Conservation (phyloP, 1,139 yeast species). For the Hanseniaspora uvarum region DNA sequence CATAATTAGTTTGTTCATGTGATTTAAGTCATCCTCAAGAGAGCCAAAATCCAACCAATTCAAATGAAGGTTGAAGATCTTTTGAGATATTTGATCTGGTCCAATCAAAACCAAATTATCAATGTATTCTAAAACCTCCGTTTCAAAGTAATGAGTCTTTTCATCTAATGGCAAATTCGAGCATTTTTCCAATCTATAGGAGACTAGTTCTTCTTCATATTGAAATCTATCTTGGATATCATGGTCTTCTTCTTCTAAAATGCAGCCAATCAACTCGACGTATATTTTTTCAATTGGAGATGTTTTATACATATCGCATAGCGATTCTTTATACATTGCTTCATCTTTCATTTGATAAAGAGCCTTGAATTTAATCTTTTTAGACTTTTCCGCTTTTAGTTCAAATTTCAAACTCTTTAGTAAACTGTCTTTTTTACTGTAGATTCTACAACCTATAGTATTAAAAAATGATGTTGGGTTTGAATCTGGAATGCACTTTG, state of each 20-base stretch:
- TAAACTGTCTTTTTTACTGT: slow-evolving; percentile 46
- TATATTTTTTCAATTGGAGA: slow-evolving; percentile 48
- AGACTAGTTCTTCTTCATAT: slow-evolving; percentile 50
- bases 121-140: slow-evolving; percentile 45
- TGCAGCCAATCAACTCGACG: slow-evolving; percentile 46
- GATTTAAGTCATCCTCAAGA: slow-evolving; percentile 43
- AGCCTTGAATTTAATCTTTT: slow-evolving; percentile 34
- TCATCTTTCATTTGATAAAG: slow-evolving; percentile 36
- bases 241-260: slow-evolving; percentile 45
- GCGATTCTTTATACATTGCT: slow-evolving; percentile 35
- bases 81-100: slow-evolving; percentile 38
- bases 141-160: slow-evolving; percentile 34
- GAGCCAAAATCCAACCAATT: slow-evolving; percentile 61
- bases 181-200: slow-evolving; percentile 47
- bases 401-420: slow-evolving; percentile 38
- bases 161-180: slow-evolving; percentile 38
- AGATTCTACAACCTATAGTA: slow-evolving; percentile 43
- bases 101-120: slow-evolving; percentile 66
- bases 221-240: slow-evolving; percentile 36
- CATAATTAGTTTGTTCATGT: slow-evolving; percentile 31
- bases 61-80: slow-evolving; percentile 67
- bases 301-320: slow-evolving; percentile 42
- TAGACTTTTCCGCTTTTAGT: slow-evolving; percentile 37
- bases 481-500: slow-evolving; percentile 53
- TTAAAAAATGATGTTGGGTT: slow-evolving; percentile 37